A percentile compares a stretch with the other conserved stretches of the same genome.
These are phyloP conservation scores for Musa troglodytarum DNA, from an alignment of 176 grass and related monocot species.

Conservation along the genomic window DNA sequence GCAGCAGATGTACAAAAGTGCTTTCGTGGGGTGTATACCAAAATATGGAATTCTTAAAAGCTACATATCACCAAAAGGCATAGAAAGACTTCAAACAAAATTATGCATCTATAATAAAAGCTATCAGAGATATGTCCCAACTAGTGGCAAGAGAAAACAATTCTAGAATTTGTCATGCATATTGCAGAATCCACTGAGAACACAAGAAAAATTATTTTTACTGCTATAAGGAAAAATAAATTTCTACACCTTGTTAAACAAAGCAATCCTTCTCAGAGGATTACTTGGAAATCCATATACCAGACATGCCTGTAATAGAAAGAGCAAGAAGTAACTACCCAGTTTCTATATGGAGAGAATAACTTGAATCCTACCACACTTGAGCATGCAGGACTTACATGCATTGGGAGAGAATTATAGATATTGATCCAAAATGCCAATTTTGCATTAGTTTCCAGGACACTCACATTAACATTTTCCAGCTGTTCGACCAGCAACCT, in stretches of 20 bases:
- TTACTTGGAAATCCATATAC: constrained; percentile 71
- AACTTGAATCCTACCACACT: neutral
- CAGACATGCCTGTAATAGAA: constrained; percentile 65
- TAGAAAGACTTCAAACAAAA: too few species aligned
- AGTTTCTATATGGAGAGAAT: neutral
- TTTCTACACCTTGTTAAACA: constrained; percentile 75
- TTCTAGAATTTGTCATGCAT: too few species aligned
- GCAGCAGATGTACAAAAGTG: too few species aligned
- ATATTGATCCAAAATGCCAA: constrained; percentile 96
- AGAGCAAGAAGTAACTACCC: neutral
- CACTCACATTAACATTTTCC: constrained; percentile 71
- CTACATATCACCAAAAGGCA: too few species aligned
- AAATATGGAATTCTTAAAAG: too few species aligned
- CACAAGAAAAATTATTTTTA: too few species aligned
- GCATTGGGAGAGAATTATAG: constrained; percentile 96
- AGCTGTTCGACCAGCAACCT: constrained; percentile 95
- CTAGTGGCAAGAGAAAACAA: too few species aligned
- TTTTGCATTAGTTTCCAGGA: constrained; percentile 48
- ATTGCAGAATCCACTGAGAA: too few species aligned
- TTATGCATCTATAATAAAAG: too few species aligned
- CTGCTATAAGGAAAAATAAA: neutral
- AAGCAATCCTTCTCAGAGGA: constrained; percentile 65
- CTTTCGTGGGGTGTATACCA: too few species aligned
- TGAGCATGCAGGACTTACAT: constrained; percentile 45
- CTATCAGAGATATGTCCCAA: too few species aligned